Base-by-base conservation (phyloP, 2,329 filamentous ascomycete genomes). In the Metarhizium album region DNA sequence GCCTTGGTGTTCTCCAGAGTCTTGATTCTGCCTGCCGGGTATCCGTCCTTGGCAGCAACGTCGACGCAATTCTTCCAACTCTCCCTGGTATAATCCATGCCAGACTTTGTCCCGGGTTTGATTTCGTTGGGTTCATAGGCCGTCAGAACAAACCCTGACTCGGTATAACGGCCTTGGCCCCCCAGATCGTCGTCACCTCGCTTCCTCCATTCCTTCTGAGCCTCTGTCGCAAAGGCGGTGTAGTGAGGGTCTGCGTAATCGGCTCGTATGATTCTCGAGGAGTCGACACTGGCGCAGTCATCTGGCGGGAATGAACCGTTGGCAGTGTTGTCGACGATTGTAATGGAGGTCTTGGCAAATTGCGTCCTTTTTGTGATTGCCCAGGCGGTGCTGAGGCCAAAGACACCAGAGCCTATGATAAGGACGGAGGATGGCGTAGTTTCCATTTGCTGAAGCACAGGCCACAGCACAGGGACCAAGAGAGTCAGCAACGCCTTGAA, bases 161-260 rank as follows among this genome's bases (percentile, higher is more conserved):
- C 83, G 4, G 74, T 74, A 66, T 91, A 93, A 29, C 86, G 75
- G 22, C 82, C 82, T 35, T 81, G 71, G 11, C 75, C 78, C 50
- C 82, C 84, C 47, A 83, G 70, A 22, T 78, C 71, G 4, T 74
- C 67, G 31, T 75, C 69, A 50, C 73, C 79, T 59, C 66, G 66
- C 64, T 76, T 78, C 59, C 84, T 80, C 87, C 82, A 93, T 62
- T 77, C 72, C 18, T 74, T 67, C 60, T 87, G 86, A 1, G 90
- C 89, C 35, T 80, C 72, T 18, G 79, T 75, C 20, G 84, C 89
- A 45, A 97, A 80, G 16, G 74, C 70, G 5, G 88, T 79, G 67
- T 97, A 97, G 22, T 83, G 78, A 0, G 79, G 71, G 62, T 91
- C 83, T 4, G 87, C 83, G 63, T 97, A 97, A 73, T 97, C 91